Percentiles rank a stretch among this genome's conserved stretches.
Evolutionary conservation across 176 grass and related monocot species (phyloP).

Genomic region (Thinopyrum elongatum): DNA sequence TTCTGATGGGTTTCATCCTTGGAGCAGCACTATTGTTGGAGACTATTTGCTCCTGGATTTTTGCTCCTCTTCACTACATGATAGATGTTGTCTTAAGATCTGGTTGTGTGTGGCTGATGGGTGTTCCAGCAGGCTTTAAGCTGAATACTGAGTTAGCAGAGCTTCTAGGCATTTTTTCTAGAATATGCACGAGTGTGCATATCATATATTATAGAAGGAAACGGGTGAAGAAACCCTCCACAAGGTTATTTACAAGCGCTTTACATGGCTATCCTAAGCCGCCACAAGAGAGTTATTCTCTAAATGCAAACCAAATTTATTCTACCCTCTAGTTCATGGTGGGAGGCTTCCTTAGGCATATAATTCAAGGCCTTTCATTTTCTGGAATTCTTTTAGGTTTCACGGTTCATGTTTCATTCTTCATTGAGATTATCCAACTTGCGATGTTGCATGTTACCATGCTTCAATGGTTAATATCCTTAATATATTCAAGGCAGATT

Average conservation of each 20-base stretch:
- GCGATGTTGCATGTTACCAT: conserved; percentile 61
- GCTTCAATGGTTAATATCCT: conserved; percentile 76
- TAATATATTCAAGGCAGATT: conserved; percentile 81
- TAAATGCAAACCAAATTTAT: conserved; percentile 84
- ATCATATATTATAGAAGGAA: too few species aligned
- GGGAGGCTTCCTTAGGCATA: conserved; percentile 52
- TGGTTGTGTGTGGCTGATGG: conserved; percentile 96
- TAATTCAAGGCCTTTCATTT: conserved; percentile 52
- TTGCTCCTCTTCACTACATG: conserved; percentile 38
- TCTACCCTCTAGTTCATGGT: conserved; percentile 81
- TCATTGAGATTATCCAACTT: conserved; percentile 68
- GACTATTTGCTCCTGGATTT: conserved; percentile 54
- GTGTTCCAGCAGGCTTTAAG: conserved; percentile 91
- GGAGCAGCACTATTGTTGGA: conserved; percentile 51
- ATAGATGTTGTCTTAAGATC: conserved; percentile 74
- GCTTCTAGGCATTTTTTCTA: conserved; percentile 54
- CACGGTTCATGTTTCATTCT: conserved; percentile 63
- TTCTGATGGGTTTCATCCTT: conserved; percentile 68
- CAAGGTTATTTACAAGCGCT: too few species aligned
- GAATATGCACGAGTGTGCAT: too few species aligned
- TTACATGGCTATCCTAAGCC: too few species aligned
- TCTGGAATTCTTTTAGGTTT: conserved; percentile 66
- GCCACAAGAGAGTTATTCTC: conserved; percentile 14
- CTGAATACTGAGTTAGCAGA: conserved; percentile 86
- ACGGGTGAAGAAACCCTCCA: too few species aligned